Evolutionary conservation across 169 alveolate species (phyloP).

Genomic region (Eimeria nieschulzi): DNA sequence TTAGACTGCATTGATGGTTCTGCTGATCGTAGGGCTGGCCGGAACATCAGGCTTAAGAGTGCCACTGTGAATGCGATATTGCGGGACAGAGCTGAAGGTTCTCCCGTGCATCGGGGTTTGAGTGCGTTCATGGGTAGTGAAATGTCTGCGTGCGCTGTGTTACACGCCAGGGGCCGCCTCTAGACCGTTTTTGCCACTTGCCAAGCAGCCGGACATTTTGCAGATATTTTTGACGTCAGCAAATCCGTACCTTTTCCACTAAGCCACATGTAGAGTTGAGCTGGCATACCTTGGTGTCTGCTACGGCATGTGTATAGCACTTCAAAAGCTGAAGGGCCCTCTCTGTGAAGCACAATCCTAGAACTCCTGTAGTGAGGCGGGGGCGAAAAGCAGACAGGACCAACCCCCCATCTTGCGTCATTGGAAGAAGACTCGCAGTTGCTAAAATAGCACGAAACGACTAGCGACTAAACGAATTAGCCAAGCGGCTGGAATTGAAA

Average conservation of each 20-base stretch:
- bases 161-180: slow-evolving; percentile 14
- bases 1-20: too few species aligned
- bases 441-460: too few species aligned
- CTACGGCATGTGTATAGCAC: background rate
- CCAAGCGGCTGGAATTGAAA: too few species aligned
- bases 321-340: background rate
- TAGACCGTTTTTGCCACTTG: slow-evolving; percentile 13
- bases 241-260: background rate
- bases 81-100: background rate
- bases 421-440: too few species aligned
- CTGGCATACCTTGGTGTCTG: background rate
- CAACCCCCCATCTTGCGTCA: too few species aligned
- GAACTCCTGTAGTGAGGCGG: background rate
- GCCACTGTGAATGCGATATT: background rate
- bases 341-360: too few species aligned
- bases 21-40: background rate
- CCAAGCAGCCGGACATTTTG: background rate
- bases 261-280: background rate
- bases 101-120: background rate
- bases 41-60: background rate
- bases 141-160: background rate
- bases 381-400: too few species aligned
- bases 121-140: slow-evolving; percentile 1
- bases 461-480: too few species aligned
- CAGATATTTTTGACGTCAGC: background rate